Conservation (phyloP, 169 alveolate species). For the Babesia ovata region DNA sequence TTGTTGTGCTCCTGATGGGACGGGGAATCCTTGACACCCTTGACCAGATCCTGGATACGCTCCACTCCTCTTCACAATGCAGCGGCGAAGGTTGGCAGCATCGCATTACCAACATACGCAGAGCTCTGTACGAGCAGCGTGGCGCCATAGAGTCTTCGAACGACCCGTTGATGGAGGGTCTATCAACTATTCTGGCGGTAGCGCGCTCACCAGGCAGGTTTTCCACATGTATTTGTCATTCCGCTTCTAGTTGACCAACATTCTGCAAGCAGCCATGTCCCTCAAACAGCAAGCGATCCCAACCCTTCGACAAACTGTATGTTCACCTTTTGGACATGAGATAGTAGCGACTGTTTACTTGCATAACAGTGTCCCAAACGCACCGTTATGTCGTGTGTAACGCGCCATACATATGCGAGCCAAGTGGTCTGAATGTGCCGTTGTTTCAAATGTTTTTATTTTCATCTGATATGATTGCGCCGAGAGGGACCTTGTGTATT, state of each 20-base stretch:
- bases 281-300: background rate
- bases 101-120: background rate
- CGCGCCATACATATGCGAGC: too few species aligned
- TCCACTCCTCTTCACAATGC: background rate
- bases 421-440: too few species aligned
- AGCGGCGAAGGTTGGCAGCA: constrained; percentile 7
- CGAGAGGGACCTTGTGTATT: too few species aligned
- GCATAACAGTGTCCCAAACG: too few species aligned
- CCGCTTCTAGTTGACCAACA: background rate
- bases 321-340: background rate
- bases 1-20: constrained; percentile 25
- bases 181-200: constrained; percentile 30
- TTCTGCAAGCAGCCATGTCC: background rate
- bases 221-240: background rate
- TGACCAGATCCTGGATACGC: constrained; percentile 42
- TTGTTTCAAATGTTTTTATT: background rate
- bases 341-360: too few species aligned
- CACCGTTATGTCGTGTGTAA: too few species aligned
- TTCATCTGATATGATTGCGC: too few species aligned
- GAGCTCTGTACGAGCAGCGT: constrained; percentile 25
- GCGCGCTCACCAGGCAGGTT: constrained; percentile 37
- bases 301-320: constrained; percentile 14
- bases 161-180: constrained; percentile 44
- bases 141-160: constrained; percentile 24
- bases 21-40: constrained; percentile 49